Evolutionary conservation across 352 stramenopile species (phyloP).

Genomic region (Phytophthora chlamydospora): DNA sequence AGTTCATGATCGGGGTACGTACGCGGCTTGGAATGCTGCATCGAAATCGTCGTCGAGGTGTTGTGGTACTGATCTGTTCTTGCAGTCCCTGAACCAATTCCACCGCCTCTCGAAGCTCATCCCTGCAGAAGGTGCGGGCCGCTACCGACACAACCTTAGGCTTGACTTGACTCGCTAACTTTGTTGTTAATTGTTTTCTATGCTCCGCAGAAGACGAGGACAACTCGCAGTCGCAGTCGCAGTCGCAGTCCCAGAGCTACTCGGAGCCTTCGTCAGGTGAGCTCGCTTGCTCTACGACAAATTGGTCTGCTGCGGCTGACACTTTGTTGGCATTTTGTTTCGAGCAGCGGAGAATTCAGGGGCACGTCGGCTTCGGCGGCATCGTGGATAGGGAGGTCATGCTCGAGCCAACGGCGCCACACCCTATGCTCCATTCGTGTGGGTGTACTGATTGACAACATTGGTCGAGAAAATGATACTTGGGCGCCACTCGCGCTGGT

Average conservation of each 20-base stretch:
- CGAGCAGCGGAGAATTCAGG: constrained; percentile 32
- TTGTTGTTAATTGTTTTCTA: constrained; percentile 1
- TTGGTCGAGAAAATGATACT: neutral
- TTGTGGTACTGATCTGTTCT: neutral
- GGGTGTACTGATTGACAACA: constrained; percentile 5
- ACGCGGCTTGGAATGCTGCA: neutral
- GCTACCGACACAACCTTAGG: neutral
- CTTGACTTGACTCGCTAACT: constrained; percentile 1
- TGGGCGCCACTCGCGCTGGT: constrained; percentile 7
- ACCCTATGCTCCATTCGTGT: constrained; percentile 2
- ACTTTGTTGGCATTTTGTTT: constrained; percentile 6
- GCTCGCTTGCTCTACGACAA: neutral
- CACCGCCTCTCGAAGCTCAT: constrained; percentile 72
- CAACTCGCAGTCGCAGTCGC: constrained; percentile 32
- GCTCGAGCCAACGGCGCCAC: neutral
- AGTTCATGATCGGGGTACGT: constrained; percentile 86
- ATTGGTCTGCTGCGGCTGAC: constrained; percentile 6
- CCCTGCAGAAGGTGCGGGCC: constrained; percentile 40
- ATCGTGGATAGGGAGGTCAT: constrained; percentile 44
- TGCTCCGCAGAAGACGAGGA: constrained; percentile 22
- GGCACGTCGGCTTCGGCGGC: constrained; percentile 58
- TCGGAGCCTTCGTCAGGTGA: constrained; percentile 48
- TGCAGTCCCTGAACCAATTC: constrained; percentile 82
- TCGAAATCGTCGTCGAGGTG: neutral
- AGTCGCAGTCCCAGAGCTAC: constrained; percentile 49